Evolutionary conservation across 2,329 filamentous ascomycete genomes (phyloP), one percentile per base, ranked within the genome.

Genomic region (Chalara sp.): DNA sequence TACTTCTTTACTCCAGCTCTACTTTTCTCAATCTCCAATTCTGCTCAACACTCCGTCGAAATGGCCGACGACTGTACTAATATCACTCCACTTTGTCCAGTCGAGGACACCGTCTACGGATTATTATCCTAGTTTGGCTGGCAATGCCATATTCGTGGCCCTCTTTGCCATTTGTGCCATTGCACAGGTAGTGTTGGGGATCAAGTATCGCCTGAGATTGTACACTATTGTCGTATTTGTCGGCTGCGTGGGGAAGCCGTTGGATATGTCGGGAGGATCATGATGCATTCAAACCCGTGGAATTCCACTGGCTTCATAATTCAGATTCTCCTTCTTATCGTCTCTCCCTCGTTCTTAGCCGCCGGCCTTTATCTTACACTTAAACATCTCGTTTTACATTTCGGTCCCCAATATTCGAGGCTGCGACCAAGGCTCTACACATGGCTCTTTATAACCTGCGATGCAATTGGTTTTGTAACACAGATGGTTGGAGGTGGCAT

Each of bases 341-440:
- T 61, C 44, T 45, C 55, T 3, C 60, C 61, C 6, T 79, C 79
- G 32, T 74, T 83, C 53, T 70, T 82, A 64, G 81, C 79, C 67
- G 78, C 80, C 53, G 75, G 49, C 61, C 75, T 84, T 64, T 84
- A 84, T 69, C 72, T 84, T 30, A 82, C 78, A 4, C 75, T 84
- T 53, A 54, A 56, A 35, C 52, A 56, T 37, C 37, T 62, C 30
- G 50, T 58, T 21, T 47, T 53, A 7, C 48, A 51, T 6, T 61
- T 61, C 29, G 57, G 57, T 7, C 32, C 32, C 12, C 54, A 51
- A 31, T 51, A 46, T 12, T 49, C 49, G 11, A 49, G 45, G 11
- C 31, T 78, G 42, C 61, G 63, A 10, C 72, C 73, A 0, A 63
- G 65, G 47, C 70, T 62, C 47, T 78, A 76, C 53, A 75, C 74